Evolutionary conservation across 345 rosid species (phyloP).

Genomic region (Capsella bursapastoris): DNA sequence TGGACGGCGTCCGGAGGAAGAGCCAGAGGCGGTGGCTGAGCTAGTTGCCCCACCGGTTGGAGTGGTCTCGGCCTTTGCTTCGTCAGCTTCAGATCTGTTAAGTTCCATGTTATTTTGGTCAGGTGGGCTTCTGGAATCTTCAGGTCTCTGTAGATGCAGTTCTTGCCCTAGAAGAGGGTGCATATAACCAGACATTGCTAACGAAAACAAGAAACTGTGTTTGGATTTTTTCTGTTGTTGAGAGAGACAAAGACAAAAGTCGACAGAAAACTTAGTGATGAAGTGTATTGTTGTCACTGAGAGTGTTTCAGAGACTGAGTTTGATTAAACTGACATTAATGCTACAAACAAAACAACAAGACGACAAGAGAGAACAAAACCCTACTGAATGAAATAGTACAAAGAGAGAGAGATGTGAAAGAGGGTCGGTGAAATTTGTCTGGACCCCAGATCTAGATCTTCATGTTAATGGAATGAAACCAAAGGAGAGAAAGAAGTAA

Average conservation of each 20-base stretch:
- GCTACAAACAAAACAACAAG: slow-evolving; percentile 43
- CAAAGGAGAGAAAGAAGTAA: slow-evolving; percentile 41
- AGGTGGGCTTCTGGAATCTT: slow-evolving; percentile 41
- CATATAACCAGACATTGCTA: slow-evolving; percentile 55
- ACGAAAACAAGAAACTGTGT: slow-evolving; percentile 16
- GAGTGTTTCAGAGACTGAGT: slow-evolving; percentile 31
- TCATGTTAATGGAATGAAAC: slow-evolving; percentile 42
- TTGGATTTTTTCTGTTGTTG: slow-evolving; percentile 1
- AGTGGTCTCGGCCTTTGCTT: slow-evolving; percentile 42
- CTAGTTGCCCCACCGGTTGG: slow-evolving; percentile 40
- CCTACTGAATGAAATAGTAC: slow-evolving; percentile 19
- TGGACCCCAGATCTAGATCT: slow-evolving; percentile 53
- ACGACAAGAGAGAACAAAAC: slow-evolving; percentile 42
- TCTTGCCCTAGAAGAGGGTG: slow-evolving; percentile 60
- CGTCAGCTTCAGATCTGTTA: slow-evolving; percentile 50
- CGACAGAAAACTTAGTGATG: slow-evolving; percentile 34
- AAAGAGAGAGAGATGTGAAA: slow-evolving; percentile 26
- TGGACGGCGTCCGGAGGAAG: slow-evolving; percentile 58
- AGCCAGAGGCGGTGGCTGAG: slow-evolving; percentile 44
- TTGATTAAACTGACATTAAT: slow-evolving; percentile 34
- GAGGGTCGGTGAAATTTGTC: slow-evolving; percentile 43
- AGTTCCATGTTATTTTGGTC: slow-evolving; percentile 48
- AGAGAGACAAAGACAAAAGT: slow-evolving; percentile 41
- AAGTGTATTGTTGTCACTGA: slow-evolving; percentile 40
- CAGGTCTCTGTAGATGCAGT: slow-evolving; percentile 48